Evolutionary conservation across 805 yeast species (phyloP), one percentile per base, ranked within the genome.

Genomic region (Saccharomycopsis schoenii): DNA sequence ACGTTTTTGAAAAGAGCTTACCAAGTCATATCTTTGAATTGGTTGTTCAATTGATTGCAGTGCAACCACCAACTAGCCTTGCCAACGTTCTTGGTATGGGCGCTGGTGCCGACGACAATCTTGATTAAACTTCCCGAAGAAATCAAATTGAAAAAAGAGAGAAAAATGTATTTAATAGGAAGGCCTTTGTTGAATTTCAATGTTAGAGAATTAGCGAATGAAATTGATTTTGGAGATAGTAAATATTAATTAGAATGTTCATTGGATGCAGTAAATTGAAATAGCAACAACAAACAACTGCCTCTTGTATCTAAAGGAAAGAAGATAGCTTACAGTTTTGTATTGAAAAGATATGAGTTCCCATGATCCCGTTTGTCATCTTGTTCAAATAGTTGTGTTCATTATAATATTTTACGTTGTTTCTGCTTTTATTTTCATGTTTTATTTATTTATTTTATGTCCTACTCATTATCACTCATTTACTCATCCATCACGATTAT

Each of bases 41-140:
- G 67, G 81, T 93, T 67, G 88, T 91, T 68, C 81, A 87, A 81
- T 85, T 92, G 91, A 85, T 93, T 72, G 96, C 96, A 61, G 82
- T 89, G 68, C 82, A 87, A 69, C 97, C 97, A 56, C 97, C 98
- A 37, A 52, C 55, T n/a, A 83, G 89, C 58, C 83, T 90, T 66
- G 83, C 88, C 55, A 80, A 82, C 64, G 83, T 87, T 67, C 76
- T 90, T 66, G 82, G 83, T 63, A 79, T 78, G 52, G 76, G 75
- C 24, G 34, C 52, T 47, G 50, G 25, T 42, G 24, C 52, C 6
- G 67, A 68, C 51, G 65, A 62, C 55, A 64, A 50, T 21, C 57
- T 43, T 52, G 60, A 57, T 47, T 56, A 57, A 36, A 29, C 21
- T 14, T 37, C 12, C 15, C 41, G 41, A 11, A 37, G 15, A 5